Evolutionary conservation across 129 eudicot species (phyloP).

Genomic region (Tanacetum coccineum): DNA sequence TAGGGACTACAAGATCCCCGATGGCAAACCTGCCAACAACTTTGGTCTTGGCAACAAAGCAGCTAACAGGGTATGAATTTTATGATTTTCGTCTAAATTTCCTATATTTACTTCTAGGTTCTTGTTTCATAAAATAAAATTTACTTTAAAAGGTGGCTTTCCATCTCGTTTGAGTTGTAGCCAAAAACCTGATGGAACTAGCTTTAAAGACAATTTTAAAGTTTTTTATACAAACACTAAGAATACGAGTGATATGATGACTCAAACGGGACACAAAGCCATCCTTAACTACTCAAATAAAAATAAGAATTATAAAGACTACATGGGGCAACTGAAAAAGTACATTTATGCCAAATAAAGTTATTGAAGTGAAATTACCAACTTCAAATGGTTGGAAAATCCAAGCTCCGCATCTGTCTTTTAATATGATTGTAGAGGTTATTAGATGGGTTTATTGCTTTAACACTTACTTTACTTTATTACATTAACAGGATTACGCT

Average conservation of each 20-base stretch:
- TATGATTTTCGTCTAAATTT: neutral
- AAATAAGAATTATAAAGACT: too few relatives aligned
- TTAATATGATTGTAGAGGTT: neutral
- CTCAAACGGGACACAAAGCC: too few relatives aligned
- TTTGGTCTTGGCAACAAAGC: slow-evolving; percentile 97
- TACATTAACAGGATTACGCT: slow-evolving; percentile 70
- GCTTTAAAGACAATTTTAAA: too few relatives aligned
- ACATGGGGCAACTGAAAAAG: too few relatives aligned
- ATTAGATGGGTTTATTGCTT: neutral
- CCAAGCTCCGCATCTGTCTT: neutral
- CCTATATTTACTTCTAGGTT: too few relatives aligned
- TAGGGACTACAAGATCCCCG: slow-evolving; percentile 98
- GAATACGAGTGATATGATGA: too few relatives aligned
- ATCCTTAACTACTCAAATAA: neutral
- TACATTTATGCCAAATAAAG: neutral
- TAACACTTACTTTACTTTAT: neutral
- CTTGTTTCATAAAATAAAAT: too few relatives aligned
- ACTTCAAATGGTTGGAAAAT: neutral
- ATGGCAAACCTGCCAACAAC: slow-evolving; percentile 97
- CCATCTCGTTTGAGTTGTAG: too few relatives aligned
- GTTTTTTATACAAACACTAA: too few relatives aligned
- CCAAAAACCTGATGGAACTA: too few relatives aligned
- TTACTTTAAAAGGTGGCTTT: too few relatives aligned
- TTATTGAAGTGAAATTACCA: neutral
- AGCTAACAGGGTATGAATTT: slow-evolving; percentile 71